These are phyloP conservation scores for Podospora pseudoanserina DNA, from an alignment of 495 filamentous ascomycete genomes.

Conservation along the genomic window DNA sequence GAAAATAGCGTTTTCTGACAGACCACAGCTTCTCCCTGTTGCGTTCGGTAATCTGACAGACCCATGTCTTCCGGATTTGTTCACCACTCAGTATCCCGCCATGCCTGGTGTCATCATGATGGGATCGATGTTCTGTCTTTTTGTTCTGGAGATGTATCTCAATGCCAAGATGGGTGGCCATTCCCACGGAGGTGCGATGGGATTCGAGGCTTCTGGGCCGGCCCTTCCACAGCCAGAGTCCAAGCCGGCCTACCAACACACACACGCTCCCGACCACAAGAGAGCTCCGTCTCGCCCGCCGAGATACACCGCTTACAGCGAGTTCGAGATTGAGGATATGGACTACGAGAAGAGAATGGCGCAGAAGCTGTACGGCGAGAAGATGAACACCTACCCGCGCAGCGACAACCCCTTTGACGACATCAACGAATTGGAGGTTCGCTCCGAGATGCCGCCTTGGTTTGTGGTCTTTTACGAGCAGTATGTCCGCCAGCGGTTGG, in stretches of 20 bases:
- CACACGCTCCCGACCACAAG: background rate
- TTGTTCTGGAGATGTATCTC: constrained; percentile 53
- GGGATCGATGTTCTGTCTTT: constrained; percentile 53
- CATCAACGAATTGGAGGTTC: constrained; percentile 25
- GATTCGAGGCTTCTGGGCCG: constrained; percentile 30
- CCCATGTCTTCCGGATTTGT: constrained; percentile 57
- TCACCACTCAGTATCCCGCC: constrained; percentile 53
- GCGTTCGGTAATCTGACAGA: constrained; percentile 55
- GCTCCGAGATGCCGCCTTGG: constrained; percentile 53
- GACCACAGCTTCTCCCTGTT: constrained; percentile 49
- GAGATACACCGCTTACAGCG: constrained; percentile 26
- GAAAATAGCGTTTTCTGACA: background rate
- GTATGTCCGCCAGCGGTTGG: constrained; percentile 50
- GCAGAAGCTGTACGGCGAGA: constrained; percentile 37
- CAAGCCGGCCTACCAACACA: background rate
- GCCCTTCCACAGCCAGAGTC: background rate
- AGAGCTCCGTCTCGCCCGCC: constrained; percentile 26
- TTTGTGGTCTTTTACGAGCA: constrained; percentile 55
- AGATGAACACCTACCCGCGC: constrained; percentile 14
- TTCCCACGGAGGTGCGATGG: constrained; percentile 46
- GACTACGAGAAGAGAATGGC: constrained; percentile 43
- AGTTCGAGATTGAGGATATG: constrained; percentile 35
- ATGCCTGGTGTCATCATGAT: constrained; percentile 60
- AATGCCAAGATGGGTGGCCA: constrained; percentile 45
- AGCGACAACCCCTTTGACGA: constrained; percentile 27